Evolutionary conservation across 73 alveolate species (phyloP), one percentile per base, ranked within the genome.

Genomic region (Stentor coeruleus): DNA sequence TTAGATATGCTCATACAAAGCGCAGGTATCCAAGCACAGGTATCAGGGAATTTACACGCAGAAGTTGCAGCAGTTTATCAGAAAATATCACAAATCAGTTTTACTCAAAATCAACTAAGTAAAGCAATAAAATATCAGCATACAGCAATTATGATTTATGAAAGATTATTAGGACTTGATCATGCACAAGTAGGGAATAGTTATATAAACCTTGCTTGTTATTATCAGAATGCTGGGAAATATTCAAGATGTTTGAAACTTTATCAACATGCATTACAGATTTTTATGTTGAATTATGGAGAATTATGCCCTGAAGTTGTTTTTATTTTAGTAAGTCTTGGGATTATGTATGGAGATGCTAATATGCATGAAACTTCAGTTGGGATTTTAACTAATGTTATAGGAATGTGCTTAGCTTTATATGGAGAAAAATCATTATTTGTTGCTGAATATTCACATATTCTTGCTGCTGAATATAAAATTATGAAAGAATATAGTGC

Each of bases 301-400:
- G 95, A 91, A 74, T 60, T 81, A 77, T 93, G 92, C 41, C 95
- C 96, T 33, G 98, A 93, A 74, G 87, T 89, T 36, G 83, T 92
- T 35, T 73, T 93, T 37, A 49, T 83, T 72, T 93, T 86, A 66
- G 59, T 91, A 55, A 93, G 91, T 73, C 83, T 93, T 14, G 93
- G 95, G 26, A 60, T 89, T 6, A 87, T 93, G 95, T 93, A 91
- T 84, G 88, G 87, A 82, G 97, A 93, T 36, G 81, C 86, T 76
- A 96, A 89, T 30, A 84, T 91, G 55, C 91, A 82, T 84, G 88
- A 93, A 39, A 88, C 94, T 26, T 94, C 98, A 31, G 86, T 93
- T 74, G 95, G 91, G 35, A 88, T 96, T 40, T 83, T 93, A 73
- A 74, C 84, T 59, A 93, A 93, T 76, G 92, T 92, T 33, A 81